phyloP scores from a whole-genome alignment of 1,139 yeast genomes.

The Suhomyces anneliseae region DNA sequence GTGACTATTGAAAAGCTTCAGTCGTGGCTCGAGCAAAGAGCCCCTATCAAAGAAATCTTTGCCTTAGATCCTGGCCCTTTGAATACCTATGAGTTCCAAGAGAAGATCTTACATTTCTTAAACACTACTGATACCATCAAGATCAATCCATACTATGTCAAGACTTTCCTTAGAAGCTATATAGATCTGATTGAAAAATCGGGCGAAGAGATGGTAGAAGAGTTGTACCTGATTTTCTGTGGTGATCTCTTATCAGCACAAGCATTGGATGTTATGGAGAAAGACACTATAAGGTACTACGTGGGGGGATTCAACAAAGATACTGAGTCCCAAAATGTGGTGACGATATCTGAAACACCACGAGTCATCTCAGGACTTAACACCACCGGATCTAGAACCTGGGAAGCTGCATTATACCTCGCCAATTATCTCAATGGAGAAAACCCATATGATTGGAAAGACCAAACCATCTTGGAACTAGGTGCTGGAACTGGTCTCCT shows the following conservation, averaged over 20 bases:
- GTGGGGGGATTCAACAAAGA: constrained; percentile 26
- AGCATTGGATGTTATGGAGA: constrained; percentile 43
- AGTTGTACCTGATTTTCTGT: constrained; percentile 52
- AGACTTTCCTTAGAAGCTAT: constrained; percentile 42
- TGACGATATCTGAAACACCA: constrained; percentile 61
- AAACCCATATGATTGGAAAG: constrained; percentile 8
- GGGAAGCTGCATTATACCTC: constrained; percentile 89
- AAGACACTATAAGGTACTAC: constrained; percentile 50
- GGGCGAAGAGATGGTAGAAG: constrained; percentile 38
- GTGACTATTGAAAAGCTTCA: constrained; percentile 2
- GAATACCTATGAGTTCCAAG: constrained; percentile 1
- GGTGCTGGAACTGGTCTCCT: constrained; percentile 95
- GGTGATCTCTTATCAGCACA: constrained; percentile 36
- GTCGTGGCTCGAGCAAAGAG: constrained; percentile 15
- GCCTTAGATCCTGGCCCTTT: neutral
- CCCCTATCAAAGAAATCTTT: constrained; percentile 12
- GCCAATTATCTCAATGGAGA: constrained; percentile 43
- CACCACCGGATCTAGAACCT: constrained; percentile 86
- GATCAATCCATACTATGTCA: constrained; percentile 53
- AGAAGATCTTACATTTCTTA: constrained; percentile 1
- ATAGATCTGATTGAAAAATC: constrained; percentile 35
- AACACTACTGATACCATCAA: constrained; percentile 3
- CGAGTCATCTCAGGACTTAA: constrained; percentile 67
- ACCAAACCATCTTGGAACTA: constrained; percentile 56
- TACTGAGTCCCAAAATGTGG: constrained; percentile 14